Conservation (phyloP, 352 stramenopile species). For the Pythium sukuiense region DNA sequence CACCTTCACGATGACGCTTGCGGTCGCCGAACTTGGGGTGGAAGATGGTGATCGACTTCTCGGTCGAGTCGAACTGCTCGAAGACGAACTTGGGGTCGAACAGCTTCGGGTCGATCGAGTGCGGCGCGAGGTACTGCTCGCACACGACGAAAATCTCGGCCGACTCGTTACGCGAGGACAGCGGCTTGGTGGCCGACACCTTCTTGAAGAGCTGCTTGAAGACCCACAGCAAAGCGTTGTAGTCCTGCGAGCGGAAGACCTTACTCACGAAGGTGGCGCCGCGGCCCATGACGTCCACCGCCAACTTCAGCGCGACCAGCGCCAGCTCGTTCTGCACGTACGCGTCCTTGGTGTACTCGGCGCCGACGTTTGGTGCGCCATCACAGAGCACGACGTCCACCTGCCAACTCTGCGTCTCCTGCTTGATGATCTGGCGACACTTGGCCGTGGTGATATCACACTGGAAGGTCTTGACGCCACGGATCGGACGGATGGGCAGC, state of each 20-base stretch:
- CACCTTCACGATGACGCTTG: conserved; percentile 93
- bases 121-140: conserved; percentile 93
- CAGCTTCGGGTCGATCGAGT: conserved; percentile 97
- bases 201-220: conserved; percentile 99
- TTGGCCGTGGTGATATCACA: conserved; percentile 93
- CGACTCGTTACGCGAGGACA: conserved; percentile 96
- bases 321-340: conserved; percentile 99
- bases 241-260: conserved; percentile 98
- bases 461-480: conserved; percentile 96
- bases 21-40: conserved; percentile 97
- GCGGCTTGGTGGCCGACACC: conserved; percentile 98
- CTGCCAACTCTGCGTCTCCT: conserved; percentile 92
- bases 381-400: conserved; percentile 99
- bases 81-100: conserved; percentile 98
- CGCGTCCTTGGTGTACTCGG: conserved; percentile 97
- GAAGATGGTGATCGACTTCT: conserved; percentile 95
- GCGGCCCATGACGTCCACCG: conserved; percentile 95
- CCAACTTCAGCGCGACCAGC: conserved; percentile 96
- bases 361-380: conserved; percentile 98
- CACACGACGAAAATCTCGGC: conserved; percentile 99
- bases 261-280: conserved; percentile 95
- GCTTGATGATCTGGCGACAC: conserved; percentile 91
- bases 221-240: conserved; percentile 98
- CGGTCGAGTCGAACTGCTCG: conserved; percentile 88
- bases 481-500: conserved; percentile 97